Evolutionary conservation across 1,284 basidiomycete species (phyloP).

Genomic region (Amylostereum chailletii): DNA sequence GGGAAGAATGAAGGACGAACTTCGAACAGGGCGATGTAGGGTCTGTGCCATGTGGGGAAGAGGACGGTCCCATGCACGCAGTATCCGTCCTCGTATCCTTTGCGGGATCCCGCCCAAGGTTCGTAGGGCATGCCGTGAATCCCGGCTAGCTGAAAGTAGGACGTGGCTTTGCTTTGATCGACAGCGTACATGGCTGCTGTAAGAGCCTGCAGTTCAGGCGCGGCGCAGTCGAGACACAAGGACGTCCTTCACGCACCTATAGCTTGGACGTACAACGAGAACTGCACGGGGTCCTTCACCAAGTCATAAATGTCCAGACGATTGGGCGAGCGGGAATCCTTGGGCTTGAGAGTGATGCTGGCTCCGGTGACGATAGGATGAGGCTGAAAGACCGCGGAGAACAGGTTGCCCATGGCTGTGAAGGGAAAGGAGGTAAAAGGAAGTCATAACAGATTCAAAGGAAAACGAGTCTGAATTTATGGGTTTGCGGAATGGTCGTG

Average conservation of each 20-base stretch:
- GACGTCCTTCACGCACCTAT: background rate
- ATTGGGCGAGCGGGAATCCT: too few relatives aligned
- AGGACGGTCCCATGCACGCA: slow-evolving; percentile 13
- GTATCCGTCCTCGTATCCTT: slow-evolving; percentile 4
- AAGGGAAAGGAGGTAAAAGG: too few relatives aligned
- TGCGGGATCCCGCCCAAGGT: background rate
- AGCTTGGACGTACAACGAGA: background rate
- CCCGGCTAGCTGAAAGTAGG: background rate
- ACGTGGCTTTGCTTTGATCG: background rate
- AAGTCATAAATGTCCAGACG: background rate
- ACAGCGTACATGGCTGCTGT: background rate
- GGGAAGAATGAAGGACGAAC: background rate
- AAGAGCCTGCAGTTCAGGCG: background rate
- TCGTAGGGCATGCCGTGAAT: background rate
- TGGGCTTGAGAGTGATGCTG: too few relatives aligned
- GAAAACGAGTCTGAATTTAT: too few relatives aligned
- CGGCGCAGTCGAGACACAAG: background rate
- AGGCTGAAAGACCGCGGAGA: too few relatives aligned
- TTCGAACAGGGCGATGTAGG: slow-evolving; percentile 15
- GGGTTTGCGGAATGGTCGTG: too few relatives aligned
- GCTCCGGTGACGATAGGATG: too few relatives aligned
- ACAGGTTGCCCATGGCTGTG: too few relatives aligned
- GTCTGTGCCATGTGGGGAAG: slow-evolving; percentile 17
- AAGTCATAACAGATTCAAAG: too few relatives aligned
- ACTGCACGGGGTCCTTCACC: background rate